Evolutionary conservation across 345 rosid genomes (phyloP), one percentile per base, ranked within the genome.

Genomic region (Populus tremula): DNA sequence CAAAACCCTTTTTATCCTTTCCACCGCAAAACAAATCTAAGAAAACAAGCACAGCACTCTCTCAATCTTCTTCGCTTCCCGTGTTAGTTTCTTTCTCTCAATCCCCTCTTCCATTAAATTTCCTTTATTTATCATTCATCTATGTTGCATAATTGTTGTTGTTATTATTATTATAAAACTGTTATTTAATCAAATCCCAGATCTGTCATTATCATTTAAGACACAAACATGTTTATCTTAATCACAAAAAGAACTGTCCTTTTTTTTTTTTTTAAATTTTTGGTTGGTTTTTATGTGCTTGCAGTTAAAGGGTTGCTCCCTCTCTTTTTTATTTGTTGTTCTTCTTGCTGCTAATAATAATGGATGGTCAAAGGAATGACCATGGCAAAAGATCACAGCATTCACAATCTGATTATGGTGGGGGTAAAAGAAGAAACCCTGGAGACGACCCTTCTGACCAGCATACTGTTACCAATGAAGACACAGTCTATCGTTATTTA

Each of bases 311-410:
- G 29, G 63, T 9, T 56, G 63, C 29, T 56, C 13, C 9, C 14
- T 56, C 27, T n/a, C 3, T 41, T 53, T 53, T 56, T n/a, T 33
- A 5, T 33, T 3, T 23, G 9, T 56, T 9, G 6, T 56, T n/a
- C 13, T 4, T n/a, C 1, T 69, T 69, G 72, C 54, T 13, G 2
- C 25, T 21, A 31, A 17, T 16, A 23, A 31, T 41, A 17, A 82
- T 82, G 85, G 85, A 82, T 11, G 85, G 85, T 35, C 85, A 82
- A 45, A 78, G 76, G 39, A 82, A 82, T 61, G 85, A 82, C 73
- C 75, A 75, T 25, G 85, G 85, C 8, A 82, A 82, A 76, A 70
- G 85, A 70, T 82, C 85, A 61, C 63, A 56, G 12, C 66, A 82
- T 66, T 38, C 76, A 1, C 85, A 82, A 36, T 82, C 77, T 12